Evolutionary conservation across 1,284 basidiomycete species (phyloP).

Genomic region (Cutaneotrichosporon dermatis): DNA sequence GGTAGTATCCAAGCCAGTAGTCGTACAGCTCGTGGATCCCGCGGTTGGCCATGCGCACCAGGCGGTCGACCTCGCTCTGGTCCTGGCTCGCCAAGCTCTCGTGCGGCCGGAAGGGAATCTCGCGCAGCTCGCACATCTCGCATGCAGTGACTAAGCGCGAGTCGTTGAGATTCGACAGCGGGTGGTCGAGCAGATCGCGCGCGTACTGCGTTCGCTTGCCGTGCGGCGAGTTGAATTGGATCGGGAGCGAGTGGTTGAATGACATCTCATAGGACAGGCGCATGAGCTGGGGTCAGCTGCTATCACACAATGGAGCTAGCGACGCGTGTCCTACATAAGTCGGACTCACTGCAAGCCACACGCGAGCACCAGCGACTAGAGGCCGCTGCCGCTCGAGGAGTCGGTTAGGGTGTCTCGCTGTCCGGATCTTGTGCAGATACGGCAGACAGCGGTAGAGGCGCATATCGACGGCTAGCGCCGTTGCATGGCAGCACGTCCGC

Average conservation of each 20-base stretch:
- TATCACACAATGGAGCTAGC: neutral
- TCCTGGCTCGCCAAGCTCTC: constrained; percentile 11
- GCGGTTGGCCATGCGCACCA: constrained; percentile 21
- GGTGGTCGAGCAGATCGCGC: constrained; percentile 30
- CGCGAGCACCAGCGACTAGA: constrained; percentile 22
- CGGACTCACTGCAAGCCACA: constrained; percentile 24
- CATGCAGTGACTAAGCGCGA: constrained; percentile 25
- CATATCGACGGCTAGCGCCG: constrained; percentile 34
- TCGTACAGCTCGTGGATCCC: constrained; percentile 21
- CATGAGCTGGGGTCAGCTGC: constrained; percentile 11
- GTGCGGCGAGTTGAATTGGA: constrained; percentile 15
- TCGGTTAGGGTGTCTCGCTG: constrained; percentile 9
- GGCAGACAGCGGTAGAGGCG: constrained; percentile 31
- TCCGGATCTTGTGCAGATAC: constrained; percentile 25
- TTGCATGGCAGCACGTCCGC: constrained; percentile 32
- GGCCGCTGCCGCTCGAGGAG: constrained; percentile 17
- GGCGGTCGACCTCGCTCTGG: constrained; percentile 16
- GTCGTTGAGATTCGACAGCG: constrained; percentile 23
- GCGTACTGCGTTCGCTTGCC: constrained; percentile 17
- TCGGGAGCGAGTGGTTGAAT: constrained; percentile 29
- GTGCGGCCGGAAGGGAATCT: constrained; percentile 14
- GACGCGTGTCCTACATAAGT: too few relatives aligned
- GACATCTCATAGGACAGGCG: constrained; percentile 22
- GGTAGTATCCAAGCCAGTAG: constrained; percentile 25
- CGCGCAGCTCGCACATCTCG: constrained; percentile 22